phyloP scores from a whole-genome alignment of 805 yeast genomes.

The Maudiozyma barnettii region DNA sequence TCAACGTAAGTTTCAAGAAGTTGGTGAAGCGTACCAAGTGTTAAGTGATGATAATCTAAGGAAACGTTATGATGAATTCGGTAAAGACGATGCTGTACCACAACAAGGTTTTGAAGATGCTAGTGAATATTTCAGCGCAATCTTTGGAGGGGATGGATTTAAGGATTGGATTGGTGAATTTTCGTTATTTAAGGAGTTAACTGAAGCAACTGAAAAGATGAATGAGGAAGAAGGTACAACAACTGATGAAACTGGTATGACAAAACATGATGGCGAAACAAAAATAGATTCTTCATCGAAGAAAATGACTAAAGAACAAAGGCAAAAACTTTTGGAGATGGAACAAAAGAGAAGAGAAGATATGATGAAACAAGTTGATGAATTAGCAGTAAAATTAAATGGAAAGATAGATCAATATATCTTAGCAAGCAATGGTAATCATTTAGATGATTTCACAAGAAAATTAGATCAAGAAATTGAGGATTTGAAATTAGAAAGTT shows the following conservation, averaged over 20 bases:
- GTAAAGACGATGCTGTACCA: slow-evolving; percentile 67
- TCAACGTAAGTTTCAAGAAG: slow-evolving; percentile 73
- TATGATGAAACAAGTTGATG: slow-evolving; percentile 40
- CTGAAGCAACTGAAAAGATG: slow-evolving; percentile 45
- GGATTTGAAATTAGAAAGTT: slow-evolving; percentile 85
- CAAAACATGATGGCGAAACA: slow-evolving; percentile 30
- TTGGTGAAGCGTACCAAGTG: slow-evolving; percentile 64
- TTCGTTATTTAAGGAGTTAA: slow-evolving; percentile 53
- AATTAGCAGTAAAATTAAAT: slow-evolving; percentile 41
- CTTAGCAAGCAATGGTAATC: slow-evolving; percentile 38
- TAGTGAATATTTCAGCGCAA: slow-evolving; percentile 67
- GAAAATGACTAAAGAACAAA: slow-evolving; percentile 32
- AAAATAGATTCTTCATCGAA: slow-evolving; percentile 17
- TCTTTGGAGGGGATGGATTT: slow-evolving; percentile 80
- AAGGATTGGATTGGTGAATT: slow-evolving; percentile 73
- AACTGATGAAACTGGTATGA: slow-evolving; percentile 11
- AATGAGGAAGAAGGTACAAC: slow-evolving; percentile 9
- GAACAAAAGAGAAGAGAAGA: slow-evolving; percentile 47
- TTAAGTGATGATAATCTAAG: slow-evolving; percentile 65
- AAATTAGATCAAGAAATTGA: slow-evolving; percentile 58
- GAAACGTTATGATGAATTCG: slow-evolving; percentile 70
- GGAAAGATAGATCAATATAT: slow-evolving; percentile 37
- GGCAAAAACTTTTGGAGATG: slow-evolving; percentile 42
- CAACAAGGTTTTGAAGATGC: slow-evolving; percentile 77
- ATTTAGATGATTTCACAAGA: slow-evolving; percentile 38